Base-by-base conservation (phyloP, 805 yeast genomes). In the Lachancea kluyveri region DNA sequence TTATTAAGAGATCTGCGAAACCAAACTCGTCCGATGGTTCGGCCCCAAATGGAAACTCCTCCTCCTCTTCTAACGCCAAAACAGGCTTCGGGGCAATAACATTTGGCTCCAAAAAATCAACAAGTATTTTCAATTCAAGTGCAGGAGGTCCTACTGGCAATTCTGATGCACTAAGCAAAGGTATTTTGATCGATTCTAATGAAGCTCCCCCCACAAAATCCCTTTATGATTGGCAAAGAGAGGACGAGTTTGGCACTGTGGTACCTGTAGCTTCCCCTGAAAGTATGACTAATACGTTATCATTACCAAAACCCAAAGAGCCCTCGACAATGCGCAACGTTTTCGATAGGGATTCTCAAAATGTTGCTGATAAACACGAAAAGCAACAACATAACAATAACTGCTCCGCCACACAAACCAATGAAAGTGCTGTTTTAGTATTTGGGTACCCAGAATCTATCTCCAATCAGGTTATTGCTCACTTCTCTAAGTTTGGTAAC, bases 391-490 rank as follows among this genome's bases (percentile, higher is more conserved):
- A 20, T 13, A 17, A 17, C 12, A 35, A 30, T 9, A 21, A 38
- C 20, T 16, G 22, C 13, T 12, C 10, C 31, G 10, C 34, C 2
- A 18, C 35, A 25, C 29, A 29, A 26, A 25, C 36, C 18, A 41
- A 40, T 7, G 86, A 77, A 34, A 67, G 75, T 28, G 82, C 95
- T 0, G 81, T 90, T 1, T 60, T 88, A 17, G 85, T 90, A 3
- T 86, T 82, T 59, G 97, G 97, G 1, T 90, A 85, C 54, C 86
- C 94, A 1, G 94, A 87, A 48, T 67, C 75, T 2, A 67, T 78
- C 42, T 75, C 94, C 6, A 70, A 68, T 19, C 68, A 68, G 21
- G 73, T 90, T 2, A 67, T 90, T 22, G 72, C 73, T 31, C 83
- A 77, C 54, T 90, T 87, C 48, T 67, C 77, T 15, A 80, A 79